Evolutionary conservation across 371 early-diverging fungal species (phyloP).

Genomic region (Saksenaea oblongispora): DNA sequence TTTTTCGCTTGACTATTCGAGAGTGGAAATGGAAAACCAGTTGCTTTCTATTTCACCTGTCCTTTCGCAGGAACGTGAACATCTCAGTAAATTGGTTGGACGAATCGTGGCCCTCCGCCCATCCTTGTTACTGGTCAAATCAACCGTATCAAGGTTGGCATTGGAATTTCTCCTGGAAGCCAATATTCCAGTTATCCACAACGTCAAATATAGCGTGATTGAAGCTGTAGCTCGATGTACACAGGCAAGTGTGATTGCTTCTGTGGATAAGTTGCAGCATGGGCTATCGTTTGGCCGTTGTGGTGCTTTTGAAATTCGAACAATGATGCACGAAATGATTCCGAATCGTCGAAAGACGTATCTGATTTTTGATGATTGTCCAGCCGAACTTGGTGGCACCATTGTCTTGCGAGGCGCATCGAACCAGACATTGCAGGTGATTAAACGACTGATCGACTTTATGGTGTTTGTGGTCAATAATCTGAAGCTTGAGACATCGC

Average conservation of each 20-base stretch:
- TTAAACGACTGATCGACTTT: slow-evolving; percentile 81
- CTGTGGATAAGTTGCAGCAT: slow-evolving; percentile 80
- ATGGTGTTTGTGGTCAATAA: slow-evolving; percentile 86
- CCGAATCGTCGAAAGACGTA: slow-evolving; percentile 84
- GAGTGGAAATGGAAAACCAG: slow-evolving; percentile 78
- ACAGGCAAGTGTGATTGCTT: slow-evolving; percentile 79
- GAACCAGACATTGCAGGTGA: slow-evolving; percentile 56
- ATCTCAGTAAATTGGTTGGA: slow-evolving; percentile 76
- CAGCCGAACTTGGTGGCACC: slow-evolving; percentile 81
- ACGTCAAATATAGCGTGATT: slow-evolving; percentile 86
- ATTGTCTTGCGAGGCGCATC: slow-evolving; percentile 86
- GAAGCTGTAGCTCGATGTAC: slow-evolving; percentile 86
- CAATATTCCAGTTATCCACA: slow-evolving; percentile 79
- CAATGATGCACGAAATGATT: slow-evolving; percentile 76
- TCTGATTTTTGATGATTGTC: slow-evolving; percentile 87
- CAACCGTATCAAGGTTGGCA: slow-evolving; percentile 82
- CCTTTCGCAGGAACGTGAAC: slow-evolving; percentile 82
- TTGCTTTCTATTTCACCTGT: slow-evolving; percentile 82
- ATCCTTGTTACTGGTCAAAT: slow-evolving; percentile 79
- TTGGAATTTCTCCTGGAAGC: slow-evolving; percentile 80
- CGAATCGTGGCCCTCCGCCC: slow-evolving; percentile 82
- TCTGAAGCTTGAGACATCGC: slow-evolving; percentile 82
- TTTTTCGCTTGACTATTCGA: slow-evolving; percentile 88
- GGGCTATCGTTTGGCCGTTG: slow-evolving; percentile 83
- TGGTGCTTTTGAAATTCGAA: slow-evolving; percentile 75